Evolutionary conservation across 2,329 filamentous ascomycete species (phyloP).

Genomic region (Tolypocladium tundrense): DNA sequence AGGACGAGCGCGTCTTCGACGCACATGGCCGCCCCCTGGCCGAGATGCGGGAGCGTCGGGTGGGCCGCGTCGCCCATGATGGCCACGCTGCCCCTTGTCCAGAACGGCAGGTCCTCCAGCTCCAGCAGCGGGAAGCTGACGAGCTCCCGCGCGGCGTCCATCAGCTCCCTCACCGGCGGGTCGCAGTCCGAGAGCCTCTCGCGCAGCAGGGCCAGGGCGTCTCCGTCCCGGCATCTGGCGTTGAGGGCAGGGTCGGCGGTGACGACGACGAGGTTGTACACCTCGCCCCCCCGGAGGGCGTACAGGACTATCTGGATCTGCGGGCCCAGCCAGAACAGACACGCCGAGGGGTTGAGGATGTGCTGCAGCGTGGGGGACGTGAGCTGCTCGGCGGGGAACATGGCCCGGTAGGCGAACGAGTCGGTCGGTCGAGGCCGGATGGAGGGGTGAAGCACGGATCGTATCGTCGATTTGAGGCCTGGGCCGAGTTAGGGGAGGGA

Average conservation of each 20-base stretch:
- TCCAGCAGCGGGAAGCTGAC: slow-evolving; percentile 4
- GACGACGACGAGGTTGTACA: slow-evolving; percentile 5
- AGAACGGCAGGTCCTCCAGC: slow-evolving; percentile 3
- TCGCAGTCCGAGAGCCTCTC: slow-evolving; percentile 3
- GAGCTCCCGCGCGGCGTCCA: slow-evolving; percentile 2
- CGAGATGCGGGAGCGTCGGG: slow-evolving; percentile 13
- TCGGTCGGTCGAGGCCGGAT: neutral
- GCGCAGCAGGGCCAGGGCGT: neutral
- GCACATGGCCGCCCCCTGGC: slow-evolving; percentile 14
- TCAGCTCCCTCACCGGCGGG: slow-evolving; percentile 2
- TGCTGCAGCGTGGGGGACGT: neutral
- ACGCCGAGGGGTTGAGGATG: neutral
- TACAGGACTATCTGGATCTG: slow-evolving; percentile 4
- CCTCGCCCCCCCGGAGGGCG: neutral
- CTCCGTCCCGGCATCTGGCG: neutral
- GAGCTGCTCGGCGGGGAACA: slow-evolving; percentile 2
- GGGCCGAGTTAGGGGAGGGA: neutral
- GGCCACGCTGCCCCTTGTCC: slow-evolving; percentile 4
- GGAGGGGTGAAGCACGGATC: slow-evolving; percentile 5
- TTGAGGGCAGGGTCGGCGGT: slow-evolving; percentile 2
- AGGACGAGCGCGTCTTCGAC: slow-evolving; percentile 14
- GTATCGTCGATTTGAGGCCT: slow-evolving; percentile 5
- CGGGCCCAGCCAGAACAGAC: slow-evolving; percentile 5
- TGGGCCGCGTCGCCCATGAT: slow-evolving; percentile 10
- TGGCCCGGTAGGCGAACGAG: slow-evolving; percentile 6